These are phyloP conservation scores for Pinus albicaulis DNA, from an alignment of 75 land plant species.

Conservation along the genomic window DNA sequence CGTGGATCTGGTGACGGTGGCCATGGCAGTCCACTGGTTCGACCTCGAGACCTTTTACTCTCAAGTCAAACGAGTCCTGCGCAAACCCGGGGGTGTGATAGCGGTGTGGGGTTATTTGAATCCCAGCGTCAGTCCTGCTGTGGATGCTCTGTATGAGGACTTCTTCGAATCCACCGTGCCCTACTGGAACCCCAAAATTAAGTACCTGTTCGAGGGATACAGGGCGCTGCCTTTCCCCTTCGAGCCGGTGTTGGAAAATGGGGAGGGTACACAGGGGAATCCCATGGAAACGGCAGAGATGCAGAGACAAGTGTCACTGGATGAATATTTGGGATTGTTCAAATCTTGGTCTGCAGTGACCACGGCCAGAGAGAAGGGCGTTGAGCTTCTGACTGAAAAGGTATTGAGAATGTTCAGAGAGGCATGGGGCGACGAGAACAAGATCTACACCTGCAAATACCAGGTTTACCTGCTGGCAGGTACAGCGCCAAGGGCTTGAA, in stretches of 20 bases:
- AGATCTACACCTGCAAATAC: not conserved
- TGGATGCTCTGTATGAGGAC: conserved; percentile 9
- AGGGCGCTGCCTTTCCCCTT: conserved; percentile 26
- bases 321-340: conserved; percentile 13
- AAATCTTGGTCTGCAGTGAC: conserved; percentile 25
- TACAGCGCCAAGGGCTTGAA: not conserved
- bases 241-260: conserved; percentile 6
- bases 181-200: conserved; percentile 26
- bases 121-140: conserved; percentile 7
- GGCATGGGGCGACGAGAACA: conserved; percentile 21
- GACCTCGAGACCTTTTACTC: conserved; percentile 29
- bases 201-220: conserved; percentile 16
- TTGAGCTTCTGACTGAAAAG: conserved; percentile 21
- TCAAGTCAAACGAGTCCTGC: conserved; percentile 19
- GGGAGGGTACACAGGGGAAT: conserved; percentile 9
- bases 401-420: conserved; percentile 7
- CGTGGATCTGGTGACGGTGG: conserved; percentile 31
- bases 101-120: conserved; percentile 15
- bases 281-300: not conserved
- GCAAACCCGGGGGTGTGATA: conserved; percentile 21
- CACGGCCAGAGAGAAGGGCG: conserved; percentile 18
- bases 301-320: conserved; percentile 10
- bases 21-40: conserved; percentile 44
- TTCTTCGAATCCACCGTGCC: not conserved
- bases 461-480: not conserved